These are phyloP conservation scores for Suaeda aralocaspica DNA, from an alignment of 148 eudicot species.

Conservation along the genomic window DNA sequence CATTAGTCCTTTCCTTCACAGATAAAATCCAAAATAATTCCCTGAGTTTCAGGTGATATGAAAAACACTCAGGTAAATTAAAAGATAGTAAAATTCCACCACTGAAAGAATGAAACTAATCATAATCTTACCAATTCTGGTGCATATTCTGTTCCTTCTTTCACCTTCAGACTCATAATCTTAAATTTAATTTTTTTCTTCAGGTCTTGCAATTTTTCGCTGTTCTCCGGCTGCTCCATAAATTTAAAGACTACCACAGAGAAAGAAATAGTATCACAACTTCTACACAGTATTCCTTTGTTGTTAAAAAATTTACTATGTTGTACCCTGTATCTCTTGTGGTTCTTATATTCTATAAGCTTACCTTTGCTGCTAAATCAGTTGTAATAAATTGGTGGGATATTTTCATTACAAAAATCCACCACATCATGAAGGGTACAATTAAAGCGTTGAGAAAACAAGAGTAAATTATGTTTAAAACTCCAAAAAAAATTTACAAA, in stretches of 20 bases:
- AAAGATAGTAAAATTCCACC: background rate
- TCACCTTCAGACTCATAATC: conserved; percentile 94
- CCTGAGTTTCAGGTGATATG: too few species aligned
- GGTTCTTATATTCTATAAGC: background rate
- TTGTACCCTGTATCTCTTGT: background rate
- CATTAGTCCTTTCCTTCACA: too few species aligned
- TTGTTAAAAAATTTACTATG: background rate
- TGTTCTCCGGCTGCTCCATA: conserved; percentile 94
- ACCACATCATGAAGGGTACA: too few species aligned
- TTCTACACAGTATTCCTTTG: background rate
- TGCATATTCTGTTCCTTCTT: conserved; percentile 66
- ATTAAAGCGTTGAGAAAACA: too few species aligned
- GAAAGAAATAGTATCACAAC: background rate
- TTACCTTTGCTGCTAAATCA: background rate
- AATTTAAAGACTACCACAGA: conserved; percentile 71
- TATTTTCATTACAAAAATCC: too few species aligned
- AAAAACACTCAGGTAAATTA: background rate
- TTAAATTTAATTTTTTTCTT: conserved; percentile 79
- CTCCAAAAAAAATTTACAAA: too few species aligned
- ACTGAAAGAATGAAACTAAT: background rate
- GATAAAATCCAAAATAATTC: too few species aligned
- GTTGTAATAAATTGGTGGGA: too few species aligned
- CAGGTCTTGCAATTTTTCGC: conserved; percentile 66
- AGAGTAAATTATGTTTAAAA: too few species aligned
- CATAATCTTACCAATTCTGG: conserved; percentile 72